Percentiles rank a stretch among this genome's conserved stretches.
phyloP scores from a whole-genome alignment of 129 eudicot species.

The Smallanthus sonchifolius region DNA sequence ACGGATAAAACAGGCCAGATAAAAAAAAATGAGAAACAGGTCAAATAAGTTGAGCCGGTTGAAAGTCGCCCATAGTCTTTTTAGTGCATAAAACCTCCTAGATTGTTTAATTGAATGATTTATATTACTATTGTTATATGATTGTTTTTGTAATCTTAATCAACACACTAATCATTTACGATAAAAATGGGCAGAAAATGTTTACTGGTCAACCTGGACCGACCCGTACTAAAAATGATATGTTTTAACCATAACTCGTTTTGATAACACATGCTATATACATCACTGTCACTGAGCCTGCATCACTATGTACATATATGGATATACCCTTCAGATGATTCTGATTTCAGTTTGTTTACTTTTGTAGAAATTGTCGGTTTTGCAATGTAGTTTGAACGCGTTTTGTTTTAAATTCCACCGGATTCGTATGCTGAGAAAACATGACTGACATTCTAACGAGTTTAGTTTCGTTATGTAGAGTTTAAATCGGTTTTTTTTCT shows the following conservation, averaged over 20 bases:
- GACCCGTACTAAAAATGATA: background rate
- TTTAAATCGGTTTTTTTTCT: background rate
- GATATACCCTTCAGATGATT: constrained; percentile 15
- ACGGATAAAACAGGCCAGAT: background rate
- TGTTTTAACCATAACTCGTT: background rate
- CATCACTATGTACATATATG: constrained; percentile 25
- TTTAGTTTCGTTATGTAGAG: background rate
- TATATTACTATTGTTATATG: background rate
- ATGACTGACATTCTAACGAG: constrained; percentile 5
- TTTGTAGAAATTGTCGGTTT: constrained; percentile 28
- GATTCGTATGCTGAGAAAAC: constrained; percentile 9
- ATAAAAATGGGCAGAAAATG: background rate
- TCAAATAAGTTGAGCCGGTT: background rate
- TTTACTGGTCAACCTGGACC: background rate
- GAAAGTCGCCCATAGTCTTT: background rate
- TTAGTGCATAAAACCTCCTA: no score
- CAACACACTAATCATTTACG: background rate
- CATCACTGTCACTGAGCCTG: background rate
- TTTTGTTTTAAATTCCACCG: background rate
- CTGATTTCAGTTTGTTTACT: constrained; percentile 23
- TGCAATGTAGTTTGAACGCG: constrained; percentile 18
- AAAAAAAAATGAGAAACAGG: no score
- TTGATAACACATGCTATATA: constrained; percentile 1
- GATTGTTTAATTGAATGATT: background rate
- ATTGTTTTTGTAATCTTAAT: background rate